These are phyloP conservation scores for Boletus rufocinnamomeus DNA, from an alignment of 768 basidiomycete genomes.

Conservation along the genomic window DNA sequence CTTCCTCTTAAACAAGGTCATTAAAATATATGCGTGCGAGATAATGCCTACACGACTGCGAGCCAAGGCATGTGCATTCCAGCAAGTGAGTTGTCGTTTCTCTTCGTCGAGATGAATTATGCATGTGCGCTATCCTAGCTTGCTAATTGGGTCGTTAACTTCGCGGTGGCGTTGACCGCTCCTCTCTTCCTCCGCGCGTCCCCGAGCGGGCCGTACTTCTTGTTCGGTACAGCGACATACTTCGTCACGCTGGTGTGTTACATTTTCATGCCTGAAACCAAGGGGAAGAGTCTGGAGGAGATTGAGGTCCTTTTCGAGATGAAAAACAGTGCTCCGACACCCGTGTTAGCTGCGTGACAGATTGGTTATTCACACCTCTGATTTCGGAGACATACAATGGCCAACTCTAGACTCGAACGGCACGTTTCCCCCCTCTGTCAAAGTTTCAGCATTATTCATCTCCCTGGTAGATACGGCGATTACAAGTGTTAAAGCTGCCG, in stretches of 20 bases:
- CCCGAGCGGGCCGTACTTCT: conserved; percentile 49
- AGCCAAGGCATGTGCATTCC: conserved; percentile 44
- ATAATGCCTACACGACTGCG: conserved; percentile 51
- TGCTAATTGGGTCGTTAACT: conserved; percentile 40
- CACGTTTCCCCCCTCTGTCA: background rate
- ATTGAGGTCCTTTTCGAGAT: conserved; percentile 41
- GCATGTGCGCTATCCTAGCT: conserved; percentile 20
- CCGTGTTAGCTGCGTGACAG: background rate
- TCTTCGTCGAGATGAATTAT: background rate
- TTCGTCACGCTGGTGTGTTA: conserved; percentile 41
- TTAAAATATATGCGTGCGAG: conserved; percentile 45
- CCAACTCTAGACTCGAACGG: background rate
- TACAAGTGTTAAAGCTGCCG: background rate
- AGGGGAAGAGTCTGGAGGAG: conserved; percentile 45
- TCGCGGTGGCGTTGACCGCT: conserved; percentile 46
- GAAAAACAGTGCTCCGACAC: conserved; percentile 1
- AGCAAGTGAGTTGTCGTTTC: conserved; percentile 39
- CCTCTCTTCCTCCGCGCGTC: conserved; percentile 48
- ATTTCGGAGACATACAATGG: background rate
- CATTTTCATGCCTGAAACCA: conserved; percentile 46
- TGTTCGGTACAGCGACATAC: conserved; percentile 42
- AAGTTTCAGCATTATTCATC: background rate
- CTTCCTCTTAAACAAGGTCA: conserved; percentile 24
- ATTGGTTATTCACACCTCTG: background rate
- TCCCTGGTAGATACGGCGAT: background rate